Conservation (phyloP, 2,329 filamentous ascomycete genomes). For the Colletotrichum sp. region DNA sequence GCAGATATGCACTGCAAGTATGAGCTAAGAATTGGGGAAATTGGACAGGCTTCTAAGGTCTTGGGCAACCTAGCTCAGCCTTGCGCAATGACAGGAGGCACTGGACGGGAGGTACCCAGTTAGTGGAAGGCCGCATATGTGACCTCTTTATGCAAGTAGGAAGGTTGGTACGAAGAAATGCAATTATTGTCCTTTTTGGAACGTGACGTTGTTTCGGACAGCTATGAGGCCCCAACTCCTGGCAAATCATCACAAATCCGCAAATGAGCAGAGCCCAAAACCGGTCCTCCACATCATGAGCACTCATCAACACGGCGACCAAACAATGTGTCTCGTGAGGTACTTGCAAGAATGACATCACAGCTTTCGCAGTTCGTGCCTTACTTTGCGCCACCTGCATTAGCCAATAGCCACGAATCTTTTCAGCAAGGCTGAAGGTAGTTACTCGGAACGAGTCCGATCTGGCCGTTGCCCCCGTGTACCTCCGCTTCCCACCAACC, state of each 20-base stretch:
- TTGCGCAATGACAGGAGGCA: neutral
- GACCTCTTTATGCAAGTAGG: neutral
- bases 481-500: constrained; percentile 99
- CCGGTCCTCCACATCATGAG: neutral
- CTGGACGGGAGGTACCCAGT: neutral
- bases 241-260: neutral
- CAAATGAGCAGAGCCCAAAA: neutral
- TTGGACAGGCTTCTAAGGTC: neutral
- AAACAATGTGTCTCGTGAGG: neutral
- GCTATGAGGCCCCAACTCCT: neutral
- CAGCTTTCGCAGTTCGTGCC: neutral
- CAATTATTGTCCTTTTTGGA: neutral
- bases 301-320: neutral
- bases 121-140: neutral
- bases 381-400: neutral
- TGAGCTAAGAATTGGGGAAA: neutral
- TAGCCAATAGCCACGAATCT: neutral
- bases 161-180: neutral
- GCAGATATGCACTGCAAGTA: neutral
- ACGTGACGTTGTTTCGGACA: neutral
- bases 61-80: neutral
- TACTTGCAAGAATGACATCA: neutral
- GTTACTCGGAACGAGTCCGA: constrained; percentile 71
- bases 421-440: constrained; percentile 62
- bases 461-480: constrained; percentile 66